Evolutionary conservation across 2,329 filamentous ascomycete species (phyloP).

Genomic region (Botrytis hyacinthi): DNA sequence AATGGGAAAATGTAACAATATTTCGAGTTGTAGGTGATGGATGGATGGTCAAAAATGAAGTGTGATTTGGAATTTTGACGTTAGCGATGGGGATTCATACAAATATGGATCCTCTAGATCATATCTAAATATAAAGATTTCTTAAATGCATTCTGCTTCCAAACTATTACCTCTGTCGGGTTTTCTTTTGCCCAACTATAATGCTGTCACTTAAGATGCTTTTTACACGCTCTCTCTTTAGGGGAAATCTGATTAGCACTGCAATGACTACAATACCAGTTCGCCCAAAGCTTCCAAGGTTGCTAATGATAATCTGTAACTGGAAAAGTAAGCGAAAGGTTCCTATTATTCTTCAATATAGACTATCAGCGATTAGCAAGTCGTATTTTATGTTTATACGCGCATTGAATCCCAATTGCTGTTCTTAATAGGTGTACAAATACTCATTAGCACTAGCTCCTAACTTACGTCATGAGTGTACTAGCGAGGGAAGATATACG

Average conservation of each 20-base stretch:
- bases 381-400: neutral
- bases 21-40: neutral
- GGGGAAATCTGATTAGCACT: neutral
- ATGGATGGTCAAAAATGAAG: neutral
- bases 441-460: neutral
- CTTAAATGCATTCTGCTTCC: neutral
- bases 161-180: neutral
- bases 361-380: neutral
- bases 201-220: neutral
- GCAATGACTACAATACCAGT: neutral
- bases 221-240: neutral
- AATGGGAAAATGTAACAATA: constrained; percentile 3
- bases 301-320: no score
- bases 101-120: constrained; percentile 7
- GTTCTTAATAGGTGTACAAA: neutral
- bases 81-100: neutral
- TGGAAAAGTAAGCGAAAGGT: no score
- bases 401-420: neutral
- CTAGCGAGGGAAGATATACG: neutral
- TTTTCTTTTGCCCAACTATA: neutral
- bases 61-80: neutral
- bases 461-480: neutral
- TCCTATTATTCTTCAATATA: no score
- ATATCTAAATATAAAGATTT: neutral
- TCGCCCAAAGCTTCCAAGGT: neutral